These are phyloP conservation scores for Penicillium argentinense DNA, from an alignment of 495 filamentous ascomycete species.

Conservation along the genomic window DNA sequence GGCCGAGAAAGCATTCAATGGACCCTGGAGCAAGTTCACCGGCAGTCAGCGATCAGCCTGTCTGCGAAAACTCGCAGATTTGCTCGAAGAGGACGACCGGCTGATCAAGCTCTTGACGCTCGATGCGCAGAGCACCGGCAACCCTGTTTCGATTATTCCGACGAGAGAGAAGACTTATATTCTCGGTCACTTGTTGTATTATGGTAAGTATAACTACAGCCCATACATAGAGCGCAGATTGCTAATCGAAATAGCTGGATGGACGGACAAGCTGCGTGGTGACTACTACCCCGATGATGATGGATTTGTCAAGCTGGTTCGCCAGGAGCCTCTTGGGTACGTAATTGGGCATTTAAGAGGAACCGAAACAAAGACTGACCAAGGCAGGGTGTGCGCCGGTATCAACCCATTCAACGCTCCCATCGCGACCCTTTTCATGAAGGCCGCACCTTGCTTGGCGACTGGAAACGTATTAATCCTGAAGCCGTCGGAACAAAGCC, in stretches of 20 bases:
- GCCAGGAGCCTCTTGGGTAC: slow-evolving; percentile 17
- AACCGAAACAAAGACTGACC: neutral
- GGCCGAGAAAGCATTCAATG: slow-evolving; percentile 12
- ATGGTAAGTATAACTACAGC: too few species aligned
- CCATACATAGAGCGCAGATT: too few species aligned
- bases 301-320: slow-evolving; percentile 26
- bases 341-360: neutral
- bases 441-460: slow-evolving; percentile 51
- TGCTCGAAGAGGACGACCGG: slow-evolving; percentile 13
- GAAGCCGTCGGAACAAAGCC: slow-evolving; percentile 88
- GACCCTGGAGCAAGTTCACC: slow-evolving; percentile 2
- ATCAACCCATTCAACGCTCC: slow-evolving; percentile 16
- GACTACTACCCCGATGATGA: slow-evolving; percentile 15
- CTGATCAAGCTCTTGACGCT: neutral
- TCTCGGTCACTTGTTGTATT: neutral
- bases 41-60: neutral
- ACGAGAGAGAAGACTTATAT: neutral
- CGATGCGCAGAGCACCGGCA: slow-evolving; percentile 2
- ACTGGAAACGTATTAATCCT: slow-evolving; percentile 65
- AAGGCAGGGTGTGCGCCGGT: slow-evolving; percentile 3
- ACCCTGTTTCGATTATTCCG: neutral
- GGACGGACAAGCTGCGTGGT: slow-evolving; percentile 17
- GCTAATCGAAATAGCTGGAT: slow-evolving; percentile 18
- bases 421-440: slow-evolving; percentile 18
- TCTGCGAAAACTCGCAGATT: slow-evolving; percentile 10